Evolutionary conservation across 495 filamentous ascomycete species (phyloP).

Genomic region (Usnea hakonensis): DNA sequence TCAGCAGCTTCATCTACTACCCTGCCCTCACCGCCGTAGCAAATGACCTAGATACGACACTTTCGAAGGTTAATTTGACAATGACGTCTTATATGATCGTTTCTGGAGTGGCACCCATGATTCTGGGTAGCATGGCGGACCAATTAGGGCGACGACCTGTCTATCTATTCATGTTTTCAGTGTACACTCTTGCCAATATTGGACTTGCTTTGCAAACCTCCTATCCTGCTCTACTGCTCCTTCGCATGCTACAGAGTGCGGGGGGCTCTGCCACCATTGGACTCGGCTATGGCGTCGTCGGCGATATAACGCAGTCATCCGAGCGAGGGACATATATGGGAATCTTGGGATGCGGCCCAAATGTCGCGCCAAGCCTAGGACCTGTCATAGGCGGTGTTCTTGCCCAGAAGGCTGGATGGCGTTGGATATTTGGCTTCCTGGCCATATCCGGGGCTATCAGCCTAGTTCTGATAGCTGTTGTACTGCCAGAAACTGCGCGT

Average conservation of each 20-base stretch:
- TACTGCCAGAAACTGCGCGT: constrained; percentile 41
- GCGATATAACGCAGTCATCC: constrained; percentile 34
- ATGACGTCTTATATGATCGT: constrained; percentile 45
- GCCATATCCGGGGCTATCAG: constrained; percentile 32
- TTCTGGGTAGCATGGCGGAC: constrained; percentile 33
- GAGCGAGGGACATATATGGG: constrained; percentile 42
- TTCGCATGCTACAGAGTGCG: constrained; percentile 32
- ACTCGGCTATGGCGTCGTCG: constrained; percentile 36
- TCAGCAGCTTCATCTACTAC: constrained; percentile 43
- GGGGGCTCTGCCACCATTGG: constrained; percentile 33
- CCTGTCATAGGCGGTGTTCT: constrained; percentile 41
- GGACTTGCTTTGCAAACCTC: constrained; percentile 31
- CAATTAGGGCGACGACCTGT: constrained; percentile 31
- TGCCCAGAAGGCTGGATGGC: constrained; percentile 35
- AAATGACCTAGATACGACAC: constrained; percentile 32
- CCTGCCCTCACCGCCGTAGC: constrained; percentile 38
- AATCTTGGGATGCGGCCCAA: constrained; percentile 2
- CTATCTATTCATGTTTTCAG: constrained; percentile 30
- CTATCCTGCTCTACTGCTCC: constrained; percentile 30
- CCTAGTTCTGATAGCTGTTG: constrained; percentile 24
- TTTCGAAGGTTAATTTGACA: constrained; percentile 40
- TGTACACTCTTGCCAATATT: constrained; percentile 32
- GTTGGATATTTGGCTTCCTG: constrained; percentile 43
- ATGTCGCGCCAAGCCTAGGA: constrained; percentile 28
- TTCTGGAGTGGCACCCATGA: constrained; percentile 36